phyloP scores from a whole-genome alignment of 495 filamentous ascomycete genomes.

The Acidomyces sp. region DNA sequence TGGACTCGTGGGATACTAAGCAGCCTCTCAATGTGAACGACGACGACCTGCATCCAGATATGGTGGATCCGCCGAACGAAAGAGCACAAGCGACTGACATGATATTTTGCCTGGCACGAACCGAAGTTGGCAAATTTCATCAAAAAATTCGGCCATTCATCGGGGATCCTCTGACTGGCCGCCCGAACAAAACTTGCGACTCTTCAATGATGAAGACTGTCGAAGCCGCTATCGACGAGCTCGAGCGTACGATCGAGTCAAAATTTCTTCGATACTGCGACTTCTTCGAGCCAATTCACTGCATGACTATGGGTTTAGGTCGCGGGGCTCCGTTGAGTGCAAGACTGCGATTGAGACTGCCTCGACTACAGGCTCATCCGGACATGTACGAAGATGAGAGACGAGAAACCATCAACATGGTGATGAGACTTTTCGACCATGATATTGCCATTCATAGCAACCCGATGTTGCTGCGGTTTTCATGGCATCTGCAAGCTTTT shows the following conservation, averaged over 20 bases:
- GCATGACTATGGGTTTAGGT: constrained; percentile 5
- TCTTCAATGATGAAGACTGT: background rate
- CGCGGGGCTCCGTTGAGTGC: constrained; percentile 1
- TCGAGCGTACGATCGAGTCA: constrained; percentile 12
- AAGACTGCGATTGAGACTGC: constrained; percentile 12
- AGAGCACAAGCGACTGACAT: constrained; percentile 17
- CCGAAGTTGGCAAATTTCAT: constrained; percentile 13
- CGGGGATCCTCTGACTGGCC: background rate
- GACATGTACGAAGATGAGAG: constrained; percentile 7
- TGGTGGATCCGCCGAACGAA: constrained; percentile 9
- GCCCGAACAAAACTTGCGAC: constrained; percentile 1
- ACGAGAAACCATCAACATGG: constrained; percentile 2
- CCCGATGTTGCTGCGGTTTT: constrained; percentile 8
- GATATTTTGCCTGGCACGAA: constrained; percentile 17
- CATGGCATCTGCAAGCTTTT: constrained; percentile 19
- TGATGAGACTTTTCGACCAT: constrained; percentile 13
- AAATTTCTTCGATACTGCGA: constrained; percentile 20
- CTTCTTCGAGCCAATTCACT: constrained; percentile 10
- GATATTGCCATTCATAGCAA: constrained; percentile 9
- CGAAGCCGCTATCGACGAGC: constrained; percentile 1
- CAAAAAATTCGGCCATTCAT: constrained; percentile 3
- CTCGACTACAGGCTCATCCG: constrained; percentile 1
- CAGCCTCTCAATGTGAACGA: constrained; percentile 21
- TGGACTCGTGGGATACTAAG: constrained; percentile 12
- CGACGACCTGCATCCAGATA: constrained; percentile 16